Evolutionary conservation across 139 green algal species (phyloP).

Genomic region (Chlorella sp.): DNA sequence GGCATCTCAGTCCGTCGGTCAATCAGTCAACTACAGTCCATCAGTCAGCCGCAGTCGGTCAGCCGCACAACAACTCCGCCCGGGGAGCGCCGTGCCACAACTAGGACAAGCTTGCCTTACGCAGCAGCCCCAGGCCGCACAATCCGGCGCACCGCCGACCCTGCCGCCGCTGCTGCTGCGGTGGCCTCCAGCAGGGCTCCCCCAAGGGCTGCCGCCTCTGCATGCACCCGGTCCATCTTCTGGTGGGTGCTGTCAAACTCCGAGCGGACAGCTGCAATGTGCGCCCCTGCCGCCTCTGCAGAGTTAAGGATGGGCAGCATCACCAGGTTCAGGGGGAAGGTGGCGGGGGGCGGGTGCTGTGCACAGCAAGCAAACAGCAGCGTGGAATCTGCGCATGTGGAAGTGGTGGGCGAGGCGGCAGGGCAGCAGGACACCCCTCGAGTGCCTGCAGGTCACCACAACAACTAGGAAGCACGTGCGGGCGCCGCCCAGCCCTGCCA

Average conservation of each 20-base stretch:
- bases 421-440: too few species aligned
- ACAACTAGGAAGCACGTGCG: neutral
- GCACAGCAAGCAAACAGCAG: neutral
- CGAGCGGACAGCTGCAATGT: conserved; percentile 7
- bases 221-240: conserved; percentile 16
- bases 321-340: neutral
- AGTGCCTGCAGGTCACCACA: neutral
- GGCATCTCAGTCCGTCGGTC: too few species aligned
- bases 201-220: conserved; percentile 10
- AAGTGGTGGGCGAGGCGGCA: conserved; percentile 5
- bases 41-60: too few species aligned
- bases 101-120: too few species aligned
- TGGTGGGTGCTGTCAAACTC: neutral
- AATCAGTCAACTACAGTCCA: too few species aligned
- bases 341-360: neutral
- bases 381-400: too few species aligned
- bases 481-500: neutral
- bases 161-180: conserved; percentile 6
- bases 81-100: too few species aligned
- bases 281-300: conserved; percentile 9
- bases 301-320: neutral
- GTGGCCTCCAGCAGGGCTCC: conserved; percentile 18
- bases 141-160: neutral
- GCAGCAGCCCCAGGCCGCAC: neutral
- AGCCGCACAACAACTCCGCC: too few species aligned